Base-by-base conservation (phyloP, 2,329 filamentous ascomycete species). In the Aurifilum marmelostoma region DNA sequence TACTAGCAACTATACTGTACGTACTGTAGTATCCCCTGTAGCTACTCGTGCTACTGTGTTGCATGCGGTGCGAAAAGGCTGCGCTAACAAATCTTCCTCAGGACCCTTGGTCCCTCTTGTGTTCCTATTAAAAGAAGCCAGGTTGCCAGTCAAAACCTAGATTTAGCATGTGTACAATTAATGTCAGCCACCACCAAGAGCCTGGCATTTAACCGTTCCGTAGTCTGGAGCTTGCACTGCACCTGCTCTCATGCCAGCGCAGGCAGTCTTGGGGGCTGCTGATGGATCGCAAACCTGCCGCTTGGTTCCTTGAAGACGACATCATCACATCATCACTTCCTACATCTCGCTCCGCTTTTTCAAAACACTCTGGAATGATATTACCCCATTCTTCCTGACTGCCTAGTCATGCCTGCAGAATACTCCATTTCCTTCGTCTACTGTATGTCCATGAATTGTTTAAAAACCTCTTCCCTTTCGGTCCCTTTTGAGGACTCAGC, bases 361-460 rank as follows among this genome's bases (percentile, higher is more conserved):
- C 43, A 47, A 47, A 52, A 27, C 50, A 52, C 24, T 52, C 6
- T 27, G 50, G 9, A 27, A 56, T n/a, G 18, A 29, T 60, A 34
- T 4, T 34, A 37, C 32, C 39, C 29, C 56, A 60, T 60, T 60
- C 29, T 60, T 60, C 56, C n/a, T n/a, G 32, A 24, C 24, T 60
- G 2, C 29, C 56, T 60, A 60, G 34, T 14, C 2, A 60, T 60
- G 56, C 56, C 32, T n/a, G 18, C 56, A 18, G n/a, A 37, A 34
- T 11, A 9, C 7, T 21, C 32, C 29, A 39, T 24, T 29, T 9
- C 12, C 43, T 37, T 47, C 43, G 43, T 47, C 18, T 47, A 47
- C 43, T n/a, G 43, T 43, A 61, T 39, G 32, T 27, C 37, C 68
- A 52, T n/a, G 29, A 64, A 64, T 69, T 67, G 60, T 50, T 50